phyloP scores from a whole-genome alignment of 2,329 filamentous ascomycete species.

The Phaeosphaeriaceae sp. region DNA sequence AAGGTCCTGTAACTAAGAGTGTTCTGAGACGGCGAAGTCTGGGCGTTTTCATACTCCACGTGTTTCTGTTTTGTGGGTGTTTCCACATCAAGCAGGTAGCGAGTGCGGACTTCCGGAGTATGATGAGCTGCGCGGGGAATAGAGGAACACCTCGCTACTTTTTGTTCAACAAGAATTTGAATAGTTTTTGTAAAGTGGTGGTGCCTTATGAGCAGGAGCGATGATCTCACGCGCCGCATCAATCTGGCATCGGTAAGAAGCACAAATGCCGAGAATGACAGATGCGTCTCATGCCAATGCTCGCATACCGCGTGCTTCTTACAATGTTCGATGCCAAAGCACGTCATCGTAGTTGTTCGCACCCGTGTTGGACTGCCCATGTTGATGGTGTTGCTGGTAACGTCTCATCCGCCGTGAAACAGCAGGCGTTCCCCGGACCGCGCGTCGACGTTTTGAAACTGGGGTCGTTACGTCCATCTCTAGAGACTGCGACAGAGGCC shows the following conservation, averaged over 20 bases:
- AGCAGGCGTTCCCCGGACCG: conserved; percentile 13
- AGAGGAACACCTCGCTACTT: neutral
- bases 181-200: neutral
- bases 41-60: conserved; percentile 14
- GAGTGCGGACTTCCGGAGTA: neutral
- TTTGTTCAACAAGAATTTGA: neutral
- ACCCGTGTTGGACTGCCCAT: neutral
- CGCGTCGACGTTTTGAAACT: conserved; percentile 33
- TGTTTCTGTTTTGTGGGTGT: conserved; percentile 1
- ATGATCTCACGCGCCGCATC: neutral
- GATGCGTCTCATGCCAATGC: neutral
- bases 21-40: conserved; percentile 28
- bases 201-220: neutral
- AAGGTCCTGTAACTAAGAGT: conserved; percentile 28
- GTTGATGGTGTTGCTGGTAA: conserved; percentile 11
- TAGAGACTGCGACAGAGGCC: conserved; percentile 14
- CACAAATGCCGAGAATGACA: neutral
- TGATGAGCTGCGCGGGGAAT: neutral
- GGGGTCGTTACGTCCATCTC: conserved; percentile 8
- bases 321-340: neutral
- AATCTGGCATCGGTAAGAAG: neutral
- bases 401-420: conserved; percentile 18
- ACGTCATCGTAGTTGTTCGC: neutral
- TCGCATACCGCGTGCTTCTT: too few relatives aligned
- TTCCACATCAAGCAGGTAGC: neutral